phyloP scores from a whole-genome alignment of 73 alveolate genomes.

The Paramecium sonneborni region DNA sequence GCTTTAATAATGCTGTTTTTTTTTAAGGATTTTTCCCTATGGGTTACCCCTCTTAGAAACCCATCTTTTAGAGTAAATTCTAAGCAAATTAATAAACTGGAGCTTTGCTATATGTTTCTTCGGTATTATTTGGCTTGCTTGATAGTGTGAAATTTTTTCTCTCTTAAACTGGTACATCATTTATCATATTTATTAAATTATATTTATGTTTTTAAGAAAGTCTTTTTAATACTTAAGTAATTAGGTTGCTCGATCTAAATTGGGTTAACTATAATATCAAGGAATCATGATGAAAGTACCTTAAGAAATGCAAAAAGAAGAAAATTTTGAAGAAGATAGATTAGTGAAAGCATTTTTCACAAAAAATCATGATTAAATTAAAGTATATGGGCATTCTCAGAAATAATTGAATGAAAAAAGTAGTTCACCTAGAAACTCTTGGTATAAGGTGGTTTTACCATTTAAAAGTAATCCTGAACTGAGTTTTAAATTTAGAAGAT shows the following conservation, averaged over 20 bases:
- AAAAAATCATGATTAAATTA: neutral
- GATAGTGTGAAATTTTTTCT: neutral
- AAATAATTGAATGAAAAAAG: neutral
- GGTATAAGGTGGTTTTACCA: constrained; percentile 34
- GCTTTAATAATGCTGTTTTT: neutral
- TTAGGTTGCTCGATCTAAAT: neutral
- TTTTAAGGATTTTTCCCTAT: neutral
- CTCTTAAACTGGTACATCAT: neutral
- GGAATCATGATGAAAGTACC: neutral
- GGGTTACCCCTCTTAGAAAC: neutral
- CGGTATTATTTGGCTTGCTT: neutral
- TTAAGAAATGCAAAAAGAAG: neutral
- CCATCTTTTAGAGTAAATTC: neutral
- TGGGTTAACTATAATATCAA: neutral
- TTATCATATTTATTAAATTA: neutral
- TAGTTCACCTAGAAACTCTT: neutral
- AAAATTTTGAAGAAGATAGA: neutral
- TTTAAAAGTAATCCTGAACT: neutral
- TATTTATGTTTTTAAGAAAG: neutral
- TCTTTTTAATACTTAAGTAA: neutral
- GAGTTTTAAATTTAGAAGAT: neutral
- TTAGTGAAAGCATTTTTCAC: constrained; percentile 19
- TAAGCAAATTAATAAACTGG: neutral
- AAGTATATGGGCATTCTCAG: neutral
- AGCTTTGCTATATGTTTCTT: neutral